These are phyloP conservation scores for Melanopsichium pennsylvanicum DNA, from an alignment of 1,284 basidiomycete genomes.

Conservation along the genomic window DNA sequence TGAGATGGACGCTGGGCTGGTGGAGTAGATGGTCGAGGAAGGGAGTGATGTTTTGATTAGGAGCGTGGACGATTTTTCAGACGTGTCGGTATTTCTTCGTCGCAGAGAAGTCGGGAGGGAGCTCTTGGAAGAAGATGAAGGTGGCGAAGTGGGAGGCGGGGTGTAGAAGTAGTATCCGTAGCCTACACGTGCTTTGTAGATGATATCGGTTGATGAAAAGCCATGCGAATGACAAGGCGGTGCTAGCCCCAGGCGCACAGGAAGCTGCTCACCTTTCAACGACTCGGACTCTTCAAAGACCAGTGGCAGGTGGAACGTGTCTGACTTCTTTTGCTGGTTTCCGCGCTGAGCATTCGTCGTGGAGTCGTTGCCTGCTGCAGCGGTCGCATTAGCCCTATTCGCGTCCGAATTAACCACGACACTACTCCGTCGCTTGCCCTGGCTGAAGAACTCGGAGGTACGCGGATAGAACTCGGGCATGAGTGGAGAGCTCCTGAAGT, in stretches of 20 bases:
- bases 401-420: constrained; percentile 13
- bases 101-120: background rate
- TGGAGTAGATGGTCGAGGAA: background rate
- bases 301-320: constrained; percentile 27
- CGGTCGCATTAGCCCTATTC: no score
- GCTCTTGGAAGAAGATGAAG: background rate
- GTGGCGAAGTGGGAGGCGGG: constrained; percentile 27
- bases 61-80: background rate
- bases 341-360: constrained; percentile 2
- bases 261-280: constrained; percentile 37
- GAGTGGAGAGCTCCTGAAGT: constrained; percentile 32
- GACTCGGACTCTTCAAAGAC: constrained; percentile 30
- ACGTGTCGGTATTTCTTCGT: constrained; percentile 19
- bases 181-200: constrained; percentile 36
- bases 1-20: constrained; percentile 15
- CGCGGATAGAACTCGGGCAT: constrained; percentile 42
- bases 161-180: constrained; percentile 54
- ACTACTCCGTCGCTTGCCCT: constrained; percentile 28
- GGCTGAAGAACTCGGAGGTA: constrained; percentile 47
- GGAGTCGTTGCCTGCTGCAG: no score
- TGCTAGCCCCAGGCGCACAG: constrained; percentile 49
- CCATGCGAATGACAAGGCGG: constrained; percentile 39
- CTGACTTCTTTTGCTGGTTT: constrained; percentile 12
- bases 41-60: background rate
- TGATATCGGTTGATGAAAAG: constrained; percentile 14